phyloP scores from a whole-genome alignment of 2,329 filamentous ascomycete genomes.

The Cladophialophora immunda region DNA sequence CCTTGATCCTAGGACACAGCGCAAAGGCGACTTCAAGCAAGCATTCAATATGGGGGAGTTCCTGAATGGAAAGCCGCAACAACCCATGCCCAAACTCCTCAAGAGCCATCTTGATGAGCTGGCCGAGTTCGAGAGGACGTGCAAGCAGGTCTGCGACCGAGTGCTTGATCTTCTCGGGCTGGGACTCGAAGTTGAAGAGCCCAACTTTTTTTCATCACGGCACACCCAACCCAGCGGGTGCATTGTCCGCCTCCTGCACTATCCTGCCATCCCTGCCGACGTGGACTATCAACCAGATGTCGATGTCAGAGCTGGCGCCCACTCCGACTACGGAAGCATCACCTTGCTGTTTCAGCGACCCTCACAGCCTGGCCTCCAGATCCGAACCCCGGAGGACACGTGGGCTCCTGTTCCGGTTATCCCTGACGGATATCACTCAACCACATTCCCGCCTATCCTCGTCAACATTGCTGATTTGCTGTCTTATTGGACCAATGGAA shows the following conservation, averaged over 20 bases:
- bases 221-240: constrained; percentile 65
- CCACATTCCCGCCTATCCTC: constrained; percentile 73
- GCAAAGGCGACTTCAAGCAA: constrained; percentile 89
- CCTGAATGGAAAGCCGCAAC: constrained; percentile 71
- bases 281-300: constrained; percentile 56
- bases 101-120: constrained; percentile 68
- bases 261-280: constrained; percentile 65
- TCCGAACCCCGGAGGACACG: constrained; percentile 67
- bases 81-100: constrained; percentile 77
- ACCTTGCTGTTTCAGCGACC: constrained; percentile 83
- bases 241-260: constrained; percentile 76
- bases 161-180: constrained; percentile 80
- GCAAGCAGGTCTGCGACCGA: constrained; percentile 74
- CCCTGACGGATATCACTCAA: constrained; percentile 58
- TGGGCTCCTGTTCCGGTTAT: constrained; percentile 74
- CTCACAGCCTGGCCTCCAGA: constrained; percentile 86
- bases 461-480: constrained; percentile 76
- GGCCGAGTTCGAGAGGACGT: constrained; percentile 72
- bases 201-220: constrained; percentile 47
- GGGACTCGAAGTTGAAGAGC: constrained; percentile 69
- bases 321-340: constrained; percentile 57
- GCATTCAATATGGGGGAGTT: constrained; percentile 94
- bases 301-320: constrained; percentile 78
- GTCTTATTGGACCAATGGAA: constrained; percentile 88
- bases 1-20: constrained; percentile 82